Conservation (phyloP, 176 grass and related monocot genomes). For the Oryza rufipogon region DNA sequence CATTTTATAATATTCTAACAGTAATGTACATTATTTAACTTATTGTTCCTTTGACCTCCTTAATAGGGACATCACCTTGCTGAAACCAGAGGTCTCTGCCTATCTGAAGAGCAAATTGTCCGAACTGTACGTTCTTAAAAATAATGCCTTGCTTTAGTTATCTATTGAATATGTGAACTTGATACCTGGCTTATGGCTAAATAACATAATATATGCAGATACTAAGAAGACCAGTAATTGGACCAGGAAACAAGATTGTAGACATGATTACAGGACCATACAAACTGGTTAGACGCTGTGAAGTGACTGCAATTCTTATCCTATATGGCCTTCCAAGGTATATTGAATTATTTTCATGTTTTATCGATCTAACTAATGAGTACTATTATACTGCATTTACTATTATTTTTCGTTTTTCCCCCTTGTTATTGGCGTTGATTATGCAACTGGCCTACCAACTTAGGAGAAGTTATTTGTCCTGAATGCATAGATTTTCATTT, state of each 20-base stretch:
- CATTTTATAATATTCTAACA: constrained; percentile 7
- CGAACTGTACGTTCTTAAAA: constrained; percentile 61
- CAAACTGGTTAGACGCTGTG: constrained; percentile 61
- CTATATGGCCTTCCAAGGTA: constrained; percentile 87
- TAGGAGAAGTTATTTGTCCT: not conserved
- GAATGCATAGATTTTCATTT: constrained; percentile 2
- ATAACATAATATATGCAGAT: constrained; percentile 50
- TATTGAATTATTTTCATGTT: constrained; percentile 13
- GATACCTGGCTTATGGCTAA: constrained; percentile 25
- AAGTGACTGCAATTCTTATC: constrained; percentile 95
- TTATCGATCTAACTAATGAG: not conserved
- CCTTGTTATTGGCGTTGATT: constrained; percentile 2
- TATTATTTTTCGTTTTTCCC: not conserved
- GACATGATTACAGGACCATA: constrained; percentile 66
- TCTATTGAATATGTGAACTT: constrained; percentile 20
- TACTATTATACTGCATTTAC: not conserved
- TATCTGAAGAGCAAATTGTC: constrained; percentile 87
- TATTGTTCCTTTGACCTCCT: constrained; percentile 33
- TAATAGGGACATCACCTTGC: constrained; percentile 61
- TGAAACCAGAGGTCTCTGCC: constrained; percentile 88
- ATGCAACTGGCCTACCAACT: not conserved
- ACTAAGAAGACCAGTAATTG: constrained; percentile 72
- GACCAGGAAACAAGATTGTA: constrained; percentile 74
- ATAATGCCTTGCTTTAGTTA: constrained; percentile 22
- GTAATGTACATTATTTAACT: constrained; percentile 26